phyloP scores from a whole-genome alignment of 768 basidiomycete species.

The Termitomyces heimii region DNA sequence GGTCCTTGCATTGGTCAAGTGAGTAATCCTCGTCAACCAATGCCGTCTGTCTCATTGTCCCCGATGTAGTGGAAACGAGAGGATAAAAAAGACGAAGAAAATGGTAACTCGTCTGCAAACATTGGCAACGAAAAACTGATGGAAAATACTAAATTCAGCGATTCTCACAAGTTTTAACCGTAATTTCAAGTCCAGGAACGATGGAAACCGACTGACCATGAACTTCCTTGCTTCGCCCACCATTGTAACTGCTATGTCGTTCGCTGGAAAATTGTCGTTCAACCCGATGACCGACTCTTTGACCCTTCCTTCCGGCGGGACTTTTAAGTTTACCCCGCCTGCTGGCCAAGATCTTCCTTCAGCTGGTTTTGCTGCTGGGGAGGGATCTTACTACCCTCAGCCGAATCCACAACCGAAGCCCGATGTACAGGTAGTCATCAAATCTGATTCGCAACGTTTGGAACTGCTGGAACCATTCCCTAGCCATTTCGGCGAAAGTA shows the following conservation, averaged over 20 bases:
- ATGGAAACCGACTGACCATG: slow-evolving; percentile 91
- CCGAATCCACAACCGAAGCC: slow-evolving; percentile 72
- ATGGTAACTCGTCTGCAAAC: slow-evolving; percentile 46
- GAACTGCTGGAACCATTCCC: slow-evolving; percentile 84
- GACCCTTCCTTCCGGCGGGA: slow-evolving; percentile 57
- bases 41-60: background rate
- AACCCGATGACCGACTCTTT: slow-evolving; percentile 84
- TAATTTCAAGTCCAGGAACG: slow-evolving; percentile 86
- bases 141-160: slow-evolving; percentile 40
- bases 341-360: slow-evolving; percentile 79
- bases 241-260: slow-evolving; percentile 95
- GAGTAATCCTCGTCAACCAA: slow-evolving; percentile 5
- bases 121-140: background rate
- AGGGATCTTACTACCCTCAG: slow-evolving; percentile 69
- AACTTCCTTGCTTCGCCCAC: slow-evolving; percentile 98
- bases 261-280: slow-evolving; percentile 90
- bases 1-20: slow-evolving; percentile 98
- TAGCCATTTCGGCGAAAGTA: slow-evolving; percentile 60
- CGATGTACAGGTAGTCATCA: slow-evolving; percentile 72
- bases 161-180: slow-evolving; percentile 98
- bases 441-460: slow-evolving; percentile 73
- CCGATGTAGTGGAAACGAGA: slow-evolving; percentile 80
- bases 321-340: slow-evolving; percentile 84
- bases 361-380: slow-evolving; percentile 74
- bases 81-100: slow-evolving; percentile 84